Evolutionary conservation across 2,329 filamentous ascomycete species (phyloP).

Genomic region (Ophiostoma perfectum): DNA sequence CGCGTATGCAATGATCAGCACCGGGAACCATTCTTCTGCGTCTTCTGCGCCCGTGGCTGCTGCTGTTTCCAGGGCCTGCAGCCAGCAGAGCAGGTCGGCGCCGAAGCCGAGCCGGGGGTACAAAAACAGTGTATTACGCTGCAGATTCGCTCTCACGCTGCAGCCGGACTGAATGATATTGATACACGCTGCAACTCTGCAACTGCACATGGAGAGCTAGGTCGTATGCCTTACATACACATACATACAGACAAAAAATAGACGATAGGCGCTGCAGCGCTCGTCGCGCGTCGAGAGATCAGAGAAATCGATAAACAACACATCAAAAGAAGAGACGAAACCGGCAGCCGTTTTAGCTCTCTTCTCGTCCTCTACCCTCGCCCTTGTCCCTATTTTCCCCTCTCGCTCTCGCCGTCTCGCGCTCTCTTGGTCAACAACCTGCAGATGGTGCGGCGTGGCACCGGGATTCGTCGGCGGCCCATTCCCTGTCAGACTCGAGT

Average conservation of each 20-base stretch:
- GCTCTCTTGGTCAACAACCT: background rate
- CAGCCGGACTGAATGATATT: background rate
- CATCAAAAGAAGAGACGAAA: constrained; percentile 7
- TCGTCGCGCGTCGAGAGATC: background rate
- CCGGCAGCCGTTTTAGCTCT: constrained; percentile 3
- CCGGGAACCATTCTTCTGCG: no score
- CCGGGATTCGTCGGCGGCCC: no score
- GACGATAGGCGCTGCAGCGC: background rate
- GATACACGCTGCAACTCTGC: background rate
- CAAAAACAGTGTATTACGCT: background rate
- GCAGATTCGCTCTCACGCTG: background rate
- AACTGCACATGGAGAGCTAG: background rate
- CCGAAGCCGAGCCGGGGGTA: background rate
- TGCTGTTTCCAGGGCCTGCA: no score
- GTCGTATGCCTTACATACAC: background rate
- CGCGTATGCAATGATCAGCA: no score
- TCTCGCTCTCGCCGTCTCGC: background rate
- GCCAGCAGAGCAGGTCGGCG: no score
- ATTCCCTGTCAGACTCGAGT: background rate
- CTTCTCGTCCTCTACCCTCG: background rate
- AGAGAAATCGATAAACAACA: background rate
- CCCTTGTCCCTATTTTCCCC: background rate
- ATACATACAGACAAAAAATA: background rate
- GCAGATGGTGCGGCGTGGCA: no score
- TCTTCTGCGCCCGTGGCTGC: no score